These are phyloP conservation scores for Cokeromyces recurvatus DNA, from an alignment of 371 early-diverging fungal genomes.

Conservation along the genomic window DNA sequence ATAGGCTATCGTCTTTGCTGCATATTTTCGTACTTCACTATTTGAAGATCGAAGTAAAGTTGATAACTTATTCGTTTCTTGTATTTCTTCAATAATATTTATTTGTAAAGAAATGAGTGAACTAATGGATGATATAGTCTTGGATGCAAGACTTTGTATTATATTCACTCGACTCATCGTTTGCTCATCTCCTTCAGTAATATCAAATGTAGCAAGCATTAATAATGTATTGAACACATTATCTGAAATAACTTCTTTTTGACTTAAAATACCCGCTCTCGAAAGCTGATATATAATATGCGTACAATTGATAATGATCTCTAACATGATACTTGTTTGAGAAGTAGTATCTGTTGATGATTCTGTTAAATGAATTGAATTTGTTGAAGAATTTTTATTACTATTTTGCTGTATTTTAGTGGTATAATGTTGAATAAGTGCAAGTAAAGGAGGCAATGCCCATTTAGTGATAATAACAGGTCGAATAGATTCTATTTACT, in stretches of 20 bases:
- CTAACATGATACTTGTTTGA: constrained; percentile 22
- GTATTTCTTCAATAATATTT: constrained; percentile 32
- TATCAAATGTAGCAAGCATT: constrained; percentile 28
- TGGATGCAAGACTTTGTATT: constrained; percentile 41
- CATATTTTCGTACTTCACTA: constrained; percentile 48
- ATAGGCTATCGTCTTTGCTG: constrained; percentile 56
- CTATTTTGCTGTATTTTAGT: too few species aligned
- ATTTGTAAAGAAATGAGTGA: constrained; percentile 28
- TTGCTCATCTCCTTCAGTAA: not conserved
- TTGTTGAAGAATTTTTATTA: not conserved
- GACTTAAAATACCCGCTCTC: constrained; percentile 39
- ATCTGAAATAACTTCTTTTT: constrained; percentile 35
- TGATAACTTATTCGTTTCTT: constrained; percentile 27
- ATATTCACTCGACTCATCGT: constrained; percentile 13
- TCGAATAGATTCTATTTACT: constrained; percentile 39
- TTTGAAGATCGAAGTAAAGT: constrained; percentile 28
- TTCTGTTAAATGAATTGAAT: not conserved
- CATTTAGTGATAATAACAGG: constrained; percentile 51
- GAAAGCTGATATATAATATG: constrained; percentile 40
- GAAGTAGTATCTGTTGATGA: not conserved
- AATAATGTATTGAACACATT: constrained; percentile 31
- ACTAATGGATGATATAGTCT: constrained; percentile 44
- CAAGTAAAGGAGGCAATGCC: constrained; percentile 39
- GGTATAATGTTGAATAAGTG: constrained; percentile 28
- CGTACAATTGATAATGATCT: constrained; percentile 40